phyloP scores from a whole-genome alignment of 331 rosid genomes.

The Phaseolus coccineus region DNA sequence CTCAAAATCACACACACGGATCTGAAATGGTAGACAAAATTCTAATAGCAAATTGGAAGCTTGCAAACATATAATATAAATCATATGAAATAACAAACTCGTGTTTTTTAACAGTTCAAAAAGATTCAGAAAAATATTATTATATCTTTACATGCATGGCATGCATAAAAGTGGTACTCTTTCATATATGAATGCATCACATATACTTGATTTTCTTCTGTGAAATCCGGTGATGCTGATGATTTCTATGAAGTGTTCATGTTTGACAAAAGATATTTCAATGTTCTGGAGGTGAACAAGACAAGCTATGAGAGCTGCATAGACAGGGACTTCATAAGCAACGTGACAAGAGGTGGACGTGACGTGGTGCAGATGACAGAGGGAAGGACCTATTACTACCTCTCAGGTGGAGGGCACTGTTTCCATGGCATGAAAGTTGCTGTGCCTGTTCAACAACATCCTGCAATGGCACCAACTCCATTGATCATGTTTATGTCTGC shows the following conservation, averaged over 20 bases:
- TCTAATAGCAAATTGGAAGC: background rate
- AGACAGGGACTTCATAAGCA: conserved; percentile 59
- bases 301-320: conserved; percentile 70
- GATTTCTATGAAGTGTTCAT: conserved; percentile 48
- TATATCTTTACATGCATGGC: too few relatives aligned
- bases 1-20: conserved; percentile 33
- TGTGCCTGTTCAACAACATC: conserved; percentile 38
- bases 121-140: too few relatives aligned
- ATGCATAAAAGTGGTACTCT: too few relatives aligned
- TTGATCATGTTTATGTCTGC: background rate
- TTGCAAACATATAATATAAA: too few relatives aligned
- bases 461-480: conserved; percentile 14
- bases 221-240: too few relatives aligned
- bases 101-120: too few relatives aligned
- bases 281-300: conserved; percentile 75
- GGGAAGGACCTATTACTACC: conserved; percentile 65
- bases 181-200: too few relatives aligned
- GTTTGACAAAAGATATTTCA: conserved; percentile 71
- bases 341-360: conserved; percentile 73
- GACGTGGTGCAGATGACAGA: conserved; percentile 72
- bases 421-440: conserved; percentile 68
- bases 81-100: too few relatives aligned
- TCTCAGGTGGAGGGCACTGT: conserved; percentile 72
- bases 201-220: too few relatives aligned
- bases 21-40: background rate